Conservation (phyloP, 2,329 filamentous ascomycete genomes). For the Ophiostoma tasmaniense region DNA sequence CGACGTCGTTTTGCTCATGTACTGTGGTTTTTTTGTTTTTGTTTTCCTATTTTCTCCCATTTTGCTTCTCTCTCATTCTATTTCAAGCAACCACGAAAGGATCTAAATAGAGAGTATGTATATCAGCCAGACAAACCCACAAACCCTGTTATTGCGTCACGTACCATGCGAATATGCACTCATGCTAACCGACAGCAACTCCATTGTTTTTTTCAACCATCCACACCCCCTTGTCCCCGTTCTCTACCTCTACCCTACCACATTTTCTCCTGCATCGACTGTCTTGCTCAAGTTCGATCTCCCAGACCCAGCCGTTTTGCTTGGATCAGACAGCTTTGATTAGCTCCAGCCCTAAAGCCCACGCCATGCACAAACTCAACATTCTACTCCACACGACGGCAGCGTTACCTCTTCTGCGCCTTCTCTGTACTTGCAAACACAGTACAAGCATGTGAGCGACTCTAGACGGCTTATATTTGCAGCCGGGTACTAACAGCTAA, state of each 20-base stretch:
- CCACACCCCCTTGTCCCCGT: neutral
- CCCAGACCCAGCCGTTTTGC: neutral
- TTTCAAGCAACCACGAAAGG: too few relatives aligned
- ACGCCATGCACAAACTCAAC: neutral
- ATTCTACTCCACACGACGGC: neutral
- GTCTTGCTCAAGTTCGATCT: neutral
- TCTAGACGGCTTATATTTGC: neutral
- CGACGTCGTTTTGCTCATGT: too few relatives aligned
- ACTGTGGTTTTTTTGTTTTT: neutral
- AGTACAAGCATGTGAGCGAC: neutral
- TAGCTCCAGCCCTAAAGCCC: neutral
- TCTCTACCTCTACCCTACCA: neutral
- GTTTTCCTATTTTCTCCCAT: neutral
- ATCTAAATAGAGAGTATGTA: too few relatives aligned
- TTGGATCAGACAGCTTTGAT: slow-evolving; percentile 6
- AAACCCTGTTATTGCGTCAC: neutral
- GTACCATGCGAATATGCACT: neutral
- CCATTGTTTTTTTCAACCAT: neutral
- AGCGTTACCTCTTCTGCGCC: neutral
- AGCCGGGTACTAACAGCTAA: too few relatives aligned
- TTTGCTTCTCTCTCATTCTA: neutral
- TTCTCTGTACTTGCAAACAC: neutral
- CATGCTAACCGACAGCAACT: neutral
- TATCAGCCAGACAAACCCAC: neutral
- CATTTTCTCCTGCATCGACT: neutral